Evolutionary conservation across 805 yeast genomes (phyloP).

Genomic region (Barnettozyma pratensis): DNA sequence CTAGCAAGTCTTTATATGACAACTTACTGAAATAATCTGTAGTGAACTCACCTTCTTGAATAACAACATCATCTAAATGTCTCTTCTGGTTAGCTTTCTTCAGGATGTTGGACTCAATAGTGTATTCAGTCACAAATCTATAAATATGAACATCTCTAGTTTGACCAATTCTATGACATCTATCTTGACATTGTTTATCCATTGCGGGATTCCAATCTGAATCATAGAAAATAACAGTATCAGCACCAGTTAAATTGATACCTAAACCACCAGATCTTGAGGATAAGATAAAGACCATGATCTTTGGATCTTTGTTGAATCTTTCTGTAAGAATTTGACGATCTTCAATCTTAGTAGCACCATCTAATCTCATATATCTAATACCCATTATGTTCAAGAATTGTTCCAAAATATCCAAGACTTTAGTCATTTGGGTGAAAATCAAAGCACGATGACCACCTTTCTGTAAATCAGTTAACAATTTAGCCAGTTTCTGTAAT

Average conservation of each 20-base stretch:
- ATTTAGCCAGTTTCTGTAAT: conserved; percentile 72
- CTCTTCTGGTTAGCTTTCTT: conserved; percentile 93
- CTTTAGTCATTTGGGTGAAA: conserved; percentile 98
- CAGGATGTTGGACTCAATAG: conserved; percentile 92
- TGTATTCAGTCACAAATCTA: conserved; percentile 91
- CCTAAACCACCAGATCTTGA: conserved; percentile 99
- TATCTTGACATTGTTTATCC: conserved; percentile 98
- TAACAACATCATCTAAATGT: conserved; percentile 88
- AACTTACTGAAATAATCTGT: conserved; percentile 91
- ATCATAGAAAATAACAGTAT: conserved; percentile 95
- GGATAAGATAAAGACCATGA: conserved; percentile 87
- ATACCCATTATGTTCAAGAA: conserved; percentile 93
- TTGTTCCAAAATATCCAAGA: conserved; percentile 86
- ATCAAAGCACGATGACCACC: conserved; percentile 92
- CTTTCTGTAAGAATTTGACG: conserved; percentile 91
- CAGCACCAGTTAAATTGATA: conserved; percentile 96
- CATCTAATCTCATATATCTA: conserved; percentile 91
- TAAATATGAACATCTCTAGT: conserved; percentile 97
- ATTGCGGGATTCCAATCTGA: conserved; percentile 99
- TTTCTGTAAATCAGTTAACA: conserved; percentile 72
- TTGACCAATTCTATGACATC: conserved; percentile 98
- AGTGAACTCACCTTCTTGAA: conserved; percentile 97
- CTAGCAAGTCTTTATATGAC: conserved; percentile 80
- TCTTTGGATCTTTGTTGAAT: conserved; percentile 78
- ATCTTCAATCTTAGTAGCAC: conserved; percentile 96